Evolutionary conservation across 257 asterid genomes (phyloP).

Genomic region (Asclepias syriaca): DNA sequence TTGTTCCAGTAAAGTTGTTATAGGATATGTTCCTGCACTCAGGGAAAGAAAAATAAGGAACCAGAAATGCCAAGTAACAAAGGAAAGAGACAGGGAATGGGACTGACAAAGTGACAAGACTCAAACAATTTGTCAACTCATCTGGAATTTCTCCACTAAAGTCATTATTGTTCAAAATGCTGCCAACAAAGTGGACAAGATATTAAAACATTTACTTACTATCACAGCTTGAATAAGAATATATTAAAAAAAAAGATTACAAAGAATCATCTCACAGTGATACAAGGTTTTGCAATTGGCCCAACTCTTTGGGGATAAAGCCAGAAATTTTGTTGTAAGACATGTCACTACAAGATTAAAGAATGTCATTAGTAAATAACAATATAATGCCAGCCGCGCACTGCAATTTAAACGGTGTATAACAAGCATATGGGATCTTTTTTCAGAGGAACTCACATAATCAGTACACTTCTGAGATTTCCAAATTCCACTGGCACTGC

Average conservation of each 20-base stretch:
- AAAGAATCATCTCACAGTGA: slow-evolving; percentile 45
- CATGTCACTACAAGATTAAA: slow-evolving; percentile 48
- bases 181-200: slow-evolving; percentile 27
- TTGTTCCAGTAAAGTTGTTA: slow-evolving; percentile 74
- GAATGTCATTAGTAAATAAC: neutral
- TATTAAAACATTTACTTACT: neutral
- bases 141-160: slow-evolving; percentile 77
- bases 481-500: slow-evolving; percentile 75
- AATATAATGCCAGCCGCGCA: neutral
- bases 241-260: neutral
- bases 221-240: neutral
- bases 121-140: slow-evolving; percentile 69
- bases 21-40: slow-evolving; percentile 65
- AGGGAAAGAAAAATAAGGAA: slow-evolving; percentile 15
- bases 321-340: slow-evolving; percentile 71
- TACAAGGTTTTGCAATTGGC: slow-evolving; percentile 82
- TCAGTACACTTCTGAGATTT: slow-evolving; percentile 71
- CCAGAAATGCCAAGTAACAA: neutral
- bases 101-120: slow-evolving; percentile 76
- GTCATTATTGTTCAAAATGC: slow-evolving; percentile 61
- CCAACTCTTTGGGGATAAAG: slow-evolving; percentile 68
- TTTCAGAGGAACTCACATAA: slow-evolving; percentile 44
- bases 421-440: neutral
- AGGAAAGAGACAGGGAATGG: neutral
- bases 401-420: neutral